phyloP scores from a whole-genome alignment of 306 rosid species.

The Myrica gale region DNA sequence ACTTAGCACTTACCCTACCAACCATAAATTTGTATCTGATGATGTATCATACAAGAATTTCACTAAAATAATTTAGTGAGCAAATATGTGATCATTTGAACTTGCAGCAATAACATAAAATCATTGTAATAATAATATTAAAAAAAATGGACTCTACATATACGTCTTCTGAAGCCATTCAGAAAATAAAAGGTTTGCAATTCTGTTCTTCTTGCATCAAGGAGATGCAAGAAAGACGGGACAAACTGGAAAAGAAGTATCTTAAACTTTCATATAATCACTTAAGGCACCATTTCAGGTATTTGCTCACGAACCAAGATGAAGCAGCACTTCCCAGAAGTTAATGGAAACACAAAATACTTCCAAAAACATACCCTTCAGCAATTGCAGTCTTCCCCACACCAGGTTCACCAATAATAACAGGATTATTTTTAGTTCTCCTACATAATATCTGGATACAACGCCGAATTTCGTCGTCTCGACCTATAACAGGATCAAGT shows the following conservation, averaged over 20 bases:
- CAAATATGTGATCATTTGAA: background rate
- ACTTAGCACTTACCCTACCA: background rate
- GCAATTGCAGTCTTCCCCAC: conserved; percentile 99
- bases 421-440: conserved; percentile 95
- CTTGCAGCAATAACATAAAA: background rate
- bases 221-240: background rate
- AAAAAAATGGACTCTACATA: background rate
- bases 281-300: background rate
- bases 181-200: background rate
- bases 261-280: background rate
- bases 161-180: background rate
- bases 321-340: background rate
- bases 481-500: conserved; percentile 95
- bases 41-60: background rate
- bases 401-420: conserved; percentile 97
- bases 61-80: background rate
- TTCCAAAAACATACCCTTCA: conserved; percentile 70
- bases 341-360: background rate
- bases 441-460: conserved; percentile 90
- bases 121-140: background rate
- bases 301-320: background rate
- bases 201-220: background rate
- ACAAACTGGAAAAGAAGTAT: background rate
- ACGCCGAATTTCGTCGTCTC: conserved; percentile 94
- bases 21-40: background rate